Percentiles rank a stretch among this genome's conserved stretches.
Evolutionary conservation across 2,329 filamentous ascomycete genomes (phyloP).

Genomic region (Epicoccum sorghinum): DNA sequence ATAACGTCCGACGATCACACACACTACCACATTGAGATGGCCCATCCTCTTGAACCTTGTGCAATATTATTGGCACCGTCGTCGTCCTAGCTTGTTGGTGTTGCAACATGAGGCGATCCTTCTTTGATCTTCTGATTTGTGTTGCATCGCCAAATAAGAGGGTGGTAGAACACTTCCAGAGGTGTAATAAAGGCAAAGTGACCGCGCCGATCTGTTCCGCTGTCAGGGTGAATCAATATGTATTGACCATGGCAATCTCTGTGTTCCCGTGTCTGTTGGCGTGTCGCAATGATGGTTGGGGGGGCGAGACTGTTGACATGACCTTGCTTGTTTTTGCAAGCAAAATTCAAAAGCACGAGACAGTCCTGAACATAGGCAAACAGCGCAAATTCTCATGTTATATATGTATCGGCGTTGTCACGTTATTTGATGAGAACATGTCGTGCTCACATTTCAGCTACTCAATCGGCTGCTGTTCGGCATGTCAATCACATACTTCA

Average conservation of each 20-base stretch:
- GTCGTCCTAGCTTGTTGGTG: not conserved
- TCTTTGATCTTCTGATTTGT: not conserved
- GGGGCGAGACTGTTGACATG: too few relatives aligned
- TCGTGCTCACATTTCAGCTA: constrained; percentile 1
- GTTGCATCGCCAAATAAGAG: not conserved
- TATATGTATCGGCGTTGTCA: not conserved
- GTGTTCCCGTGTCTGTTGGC: too few relatives aligned
- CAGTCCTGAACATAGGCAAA: too few relatives aligned
- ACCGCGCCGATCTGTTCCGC: not conserved
- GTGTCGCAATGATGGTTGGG: too few relatives aligned
- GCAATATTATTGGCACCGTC: not conserved
- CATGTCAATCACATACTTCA: not conserved
- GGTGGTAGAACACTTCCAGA: too few relatives aligned
- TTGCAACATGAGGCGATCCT: not conserved
- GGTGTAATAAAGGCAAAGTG: too few relatives aligned
- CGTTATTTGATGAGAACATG: constrained; percentile 4
- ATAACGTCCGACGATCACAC: not conserved
- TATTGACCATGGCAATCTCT: too few relatives aligned
- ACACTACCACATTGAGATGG: not conserved
- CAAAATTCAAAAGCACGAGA: too few relatives aligned
- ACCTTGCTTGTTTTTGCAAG: not conserved
- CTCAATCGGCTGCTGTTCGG: constrained; percentile 3
- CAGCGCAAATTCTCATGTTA: not conserved
- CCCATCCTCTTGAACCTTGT: not conserved
- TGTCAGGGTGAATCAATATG: too few relatives aligned